These are phyloP conservation scores for Takakia lepidozioides DNA, from an alignment of 225 moss, liverwort and hornwort species.

Conservation along the genomic window DNA sequence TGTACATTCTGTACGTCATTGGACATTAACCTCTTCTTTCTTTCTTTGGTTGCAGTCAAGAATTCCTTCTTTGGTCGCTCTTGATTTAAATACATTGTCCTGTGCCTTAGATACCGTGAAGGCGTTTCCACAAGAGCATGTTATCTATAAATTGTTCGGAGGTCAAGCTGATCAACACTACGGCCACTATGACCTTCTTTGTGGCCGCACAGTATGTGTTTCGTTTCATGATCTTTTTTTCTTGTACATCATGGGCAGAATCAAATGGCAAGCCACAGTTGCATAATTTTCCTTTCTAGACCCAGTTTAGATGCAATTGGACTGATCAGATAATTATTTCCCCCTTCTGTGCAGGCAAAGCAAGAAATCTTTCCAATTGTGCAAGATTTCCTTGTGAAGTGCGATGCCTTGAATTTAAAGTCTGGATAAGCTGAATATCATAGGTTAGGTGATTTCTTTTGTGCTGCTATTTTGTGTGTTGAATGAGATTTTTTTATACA, in stretches of 20 bases:
- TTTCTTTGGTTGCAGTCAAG: too few relatives aligned
- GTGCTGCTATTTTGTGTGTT: too few relatives aligned
- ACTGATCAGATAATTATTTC: background rate
- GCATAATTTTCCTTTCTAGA: background rate
- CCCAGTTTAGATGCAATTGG: background rate
- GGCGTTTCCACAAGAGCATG: constrained; percentile 48
- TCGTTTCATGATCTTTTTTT: background rate
- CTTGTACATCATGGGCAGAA: background rate
- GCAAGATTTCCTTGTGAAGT: constrained; percentile 60
- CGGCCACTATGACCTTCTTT: constrained; percentile 91
- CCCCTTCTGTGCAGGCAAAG: constrained; percentile 54
- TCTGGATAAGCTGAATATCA: too few relatives aligned
- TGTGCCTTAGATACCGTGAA: constrained; percentile 70
- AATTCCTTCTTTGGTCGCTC: too few relatives aligned
- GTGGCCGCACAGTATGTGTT: constrained; percentile 54
- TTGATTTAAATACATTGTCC: too few relatives aligned
- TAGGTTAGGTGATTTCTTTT: too few relatives aligned
- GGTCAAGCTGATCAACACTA: constrained; percentile 67
- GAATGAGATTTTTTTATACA: too few relatives aligned
- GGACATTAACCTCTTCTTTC: too few relatives aligned
- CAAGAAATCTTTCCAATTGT: constrained; percentile 66
- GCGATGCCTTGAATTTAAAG: constrained; percentile 17
- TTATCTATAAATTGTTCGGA: constrained; percentile 62
- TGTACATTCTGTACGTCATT: too few relatives aligned
- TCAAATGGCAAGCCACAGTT: background rate